Percentiles rank a stretch among this genome's conserved stretches.
phyloP scores from a whole-genome alignment of 2,329 filamentous ascomycete species.

The Aspergillus sp. region DNA sequence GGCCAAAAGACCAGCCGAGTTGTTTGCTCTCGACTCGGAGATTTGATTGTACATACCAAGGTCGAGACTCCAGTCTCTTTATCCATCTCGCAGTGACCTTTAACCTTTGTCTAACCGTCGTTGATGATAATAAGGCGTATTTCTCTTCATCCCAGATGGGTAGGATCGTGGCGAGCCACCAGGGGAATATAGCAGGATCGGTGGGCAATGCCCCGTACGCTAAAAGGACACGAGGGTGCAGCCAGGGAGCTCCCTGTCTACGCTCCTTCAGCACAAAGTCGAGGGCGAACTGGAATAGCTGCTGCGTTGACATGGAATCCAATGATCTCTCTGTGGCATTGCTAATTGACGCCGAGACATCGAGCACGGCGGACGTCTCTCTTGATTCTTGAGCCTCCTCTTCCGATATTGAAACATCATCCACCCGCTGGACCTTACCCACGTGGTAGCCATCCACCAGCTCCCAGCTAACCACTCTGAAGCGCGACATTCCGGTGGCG shows the following conservation, averaged over 20 bases:
- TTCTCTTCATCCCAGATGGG: constrained; percentile 79
- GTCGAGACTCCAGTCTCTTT: constrained; percentile 68
- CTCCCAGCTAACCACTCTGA: constrained; percentile 67
- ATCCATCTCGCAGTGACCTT: constrained; percentile 86
- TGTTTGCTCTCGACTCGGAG: not conserved
- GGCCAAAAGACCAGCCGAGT: constrained; percentile 3
- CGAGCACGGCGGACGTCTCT: constrained; percentile 56
- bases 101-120: constrained; percentile 76
- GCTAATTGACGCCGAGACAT: constrained; percentile 27
- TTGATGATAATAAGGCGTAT: constrained; percentile 73
- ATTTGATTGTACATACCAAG: constrained; percentile 63
- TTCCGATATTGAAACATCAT: constrained; percentile 80
- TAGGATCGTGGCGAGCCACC: constrained; percentile 86
- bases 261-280: constrained; percentile 73
- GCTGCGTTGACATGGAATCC: constrained; percentile 67
- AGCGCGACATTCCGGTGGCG: constrained; percentile 75
- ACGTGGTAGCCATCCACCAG: constrained; percentile 77
- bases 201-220: constrained; percentile 78
- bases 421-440: constrained; percentile 74
- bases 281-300: constrained; percentile 67
- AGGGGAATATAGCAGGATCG: constrained; percentile 79
- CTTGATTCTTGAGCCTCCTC: constrained; percentile 76
- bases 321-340: constrained; percentile 34
- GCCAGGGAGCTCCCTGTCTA: constrained; percentile 71
- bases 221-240: constrained; percentile 71